Evolutionary conservation across 345 rosid genomes (phyloP).

Genomic region (Eucalyptus globulus): DNA sequence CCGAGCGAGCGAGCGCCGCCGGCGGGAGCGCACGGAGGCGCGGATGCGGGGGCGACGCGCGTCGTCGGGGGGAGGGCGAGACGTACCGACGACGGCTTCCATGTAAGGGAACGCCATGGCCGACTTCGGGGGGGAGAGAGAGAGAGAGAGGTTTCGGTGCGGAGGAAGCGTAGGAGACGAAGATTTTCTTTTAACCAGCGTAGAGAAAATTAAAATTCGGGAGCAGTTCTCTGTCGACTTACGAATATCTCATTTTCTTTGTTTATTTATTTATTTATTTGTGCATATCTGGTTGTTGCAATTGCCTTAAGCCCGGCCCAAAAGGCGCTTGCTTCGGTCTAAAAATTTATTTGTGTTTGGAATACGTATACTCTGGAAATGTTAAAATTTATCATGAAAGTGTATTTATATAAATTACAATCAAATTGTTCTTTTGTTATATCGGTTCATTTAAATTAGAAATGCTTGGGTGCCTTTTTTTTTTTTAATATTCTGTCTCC

Average conservation of each 20-base stretch:
- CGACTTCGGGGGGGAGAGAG: not conserved
- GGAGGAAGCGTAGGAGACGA: not conserved
- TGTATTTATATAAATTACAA: too few species aligned
- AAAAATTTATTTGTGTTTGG: too few species aligned
- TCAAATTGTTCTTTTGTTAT: too few species aligned
- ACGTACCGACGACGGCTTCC: conserved; percentile 81
- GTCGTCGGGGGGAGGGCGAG: not conserved
- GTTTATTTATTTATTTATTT: not conserved
- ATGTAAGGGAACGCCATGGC: conserved; percentile 82
- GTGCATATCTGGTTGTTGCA: not conserved
- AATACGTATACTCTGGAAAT: fast-evolving
- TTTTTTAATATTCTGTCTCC: too few species aligned
- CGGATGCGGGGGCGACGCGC: not conserved
- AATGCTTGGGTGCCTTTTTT: too few species aligned
- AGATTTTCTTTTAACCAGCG: not conserved
- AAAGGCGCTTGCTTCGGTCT: not conserved
- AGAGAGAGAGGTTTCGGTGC: not conserved
- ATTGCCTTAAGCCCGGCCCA: not conserved
- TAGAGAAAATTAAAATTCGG: not conserved
- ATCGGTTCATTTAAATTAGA: too few species aligned
- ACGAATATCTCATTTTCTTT: not conserved
- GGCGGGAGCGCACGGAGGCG: not conserved
- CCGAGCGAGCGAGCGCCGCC: not conserved
- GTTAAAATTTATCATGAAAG: too few species aligned
- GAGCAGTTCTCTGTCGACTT: not conserved